A percentile compares a stretch with the other conserved stretches of the same genome.
Conservation (phyloP, 106 monocot genomes). For the Allium sativum region DNA sequence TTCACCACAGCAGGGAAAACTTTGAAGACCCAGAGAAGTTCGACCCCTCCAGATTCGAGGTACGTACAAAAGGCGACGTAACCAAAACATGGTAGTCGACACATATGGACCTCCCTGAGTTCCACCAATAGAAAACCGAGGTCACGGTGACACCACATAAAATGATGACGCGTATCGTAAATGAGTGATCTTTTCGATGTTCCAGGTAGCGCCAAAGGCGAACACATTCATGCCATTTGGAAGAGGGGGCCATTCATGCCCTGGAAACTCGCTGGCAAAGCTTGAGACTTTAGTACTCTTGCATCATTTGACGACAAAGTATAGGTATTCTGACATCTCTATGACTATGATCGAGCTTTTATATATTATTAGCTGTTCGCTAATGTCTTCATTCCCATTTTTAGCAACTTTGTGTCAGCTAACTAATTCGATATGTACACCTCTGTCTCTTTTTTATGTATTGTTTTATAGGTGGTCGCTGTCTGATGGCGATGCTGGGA, state of each 20-base stretch:
- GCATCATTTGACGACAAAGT: conserved; percentile 86
- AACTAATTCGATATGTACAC: not conserved
- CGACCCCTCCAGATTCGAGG: conserved; percentile 95
- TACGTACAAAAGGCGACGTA: conserved; percentile 1
- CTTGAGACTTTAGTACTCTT: conserved; percentile 85
- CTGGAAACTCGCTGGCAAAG: conserved; percentile 95
- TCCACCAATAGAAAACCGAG: no score
- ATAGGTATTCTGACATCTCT: conserved; percentile 31
- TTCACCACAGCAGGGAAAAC: conserved; percentile 79
- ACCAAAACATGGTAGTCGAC: not conserved
- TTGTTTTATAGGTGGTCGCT: conserved; percentile 32
- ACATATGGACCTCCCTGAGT: no score
- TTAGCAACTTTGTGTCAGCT: not conserved
- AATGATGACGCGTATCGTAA: no score
- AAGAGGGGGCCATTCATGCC: conserved; percentile 77
- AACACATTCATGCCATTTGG: conserved; percentile 94
- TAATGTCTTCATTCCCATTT: not conserved
- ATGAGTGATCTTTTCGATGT: not conserved
- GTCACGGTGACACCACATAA: no score
- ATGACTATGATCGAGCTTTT: not conserved
- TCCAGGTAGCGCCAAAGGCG: conserved; percentile 53
- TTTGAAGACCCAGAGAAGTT: conserved; percentile 80
- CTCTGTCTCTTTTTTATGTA: not conserved
- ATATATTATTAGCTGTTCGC: not conserved
- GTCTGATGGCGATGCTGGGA: conserved; percentile 16